Percentiles rank a stretch among this genome's conserved stretches.
These are phyloP conservation scores for Phytophthora hibernalis DNA, from an alignment of 352 stramenopile genomes.

Conservation along the genomic window DNA sequence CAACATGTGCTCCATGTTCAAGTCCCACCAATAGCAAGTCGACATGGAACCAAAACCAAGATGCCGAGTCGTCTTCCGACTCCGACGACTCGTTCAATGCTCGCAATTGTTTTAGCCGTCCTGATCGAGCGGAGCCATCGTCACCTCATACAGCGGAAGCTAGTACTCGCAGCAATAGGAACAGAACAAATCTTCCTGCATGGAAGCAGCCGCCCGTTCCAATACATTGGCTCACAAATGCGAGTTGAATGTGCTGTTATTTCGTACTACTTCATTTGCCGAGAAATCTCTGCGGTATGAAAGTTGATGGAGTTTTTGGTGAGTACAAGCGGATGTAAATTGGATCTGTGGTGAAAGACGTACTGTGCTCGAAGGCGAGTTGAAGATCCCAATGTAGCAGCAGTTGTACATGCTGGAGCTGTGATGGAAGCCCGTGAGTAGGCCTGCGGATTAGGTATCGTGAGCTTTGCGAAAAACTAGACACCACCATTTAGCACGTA, in stretches of 20 bases:
- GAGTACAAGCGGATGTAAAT: background rate
- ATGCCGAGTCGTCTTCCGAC: conserved; percentile 14
- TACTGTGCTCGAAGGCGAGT: conserved; percentile 32
- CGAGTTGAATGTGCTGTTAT: background rate
- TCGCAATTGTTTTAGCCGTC: background rate
- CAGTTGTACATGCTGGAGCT: conserved; percentile 9
- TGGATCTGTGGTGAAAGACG: background rate
- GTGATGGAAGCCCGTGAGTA: conserved; percentile 13
- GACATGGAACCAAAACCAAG: conserved; percentile 9
- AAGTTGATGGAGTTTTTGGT: conserved; percentile 6
- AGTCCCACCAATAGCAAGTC: conserved; percentile 15
- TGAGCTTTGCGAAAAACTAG: background rate
- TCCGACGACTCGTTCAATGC: conserved; percentile 9
- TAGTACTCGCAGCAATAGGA: conserved; percentile 1
- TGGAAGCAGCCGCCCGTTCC: conserved; percentile 74
- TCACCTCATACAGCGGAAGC: background rate
- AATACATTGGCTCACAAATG: conserved; percentile 44
- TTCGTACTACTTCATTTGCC: conserved; percentile 14
- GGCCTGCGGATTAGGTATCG: conserved; percentile 1
- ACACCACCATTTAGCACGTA: conserved; percentile 14
- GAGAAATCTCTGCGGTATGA: conserved; percentile 12
- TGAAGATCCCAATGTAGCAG: conserved; percentile 16
- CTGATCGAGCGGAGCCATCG: background rate
- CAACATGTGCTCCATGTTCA: background rate
- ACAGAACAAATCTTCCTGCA: conserved; percentile 41